phyloP scores from a whole-genome alignment of 2,329 filamentous ascomycete species.

The Ilyonectria robusta region DNA sequence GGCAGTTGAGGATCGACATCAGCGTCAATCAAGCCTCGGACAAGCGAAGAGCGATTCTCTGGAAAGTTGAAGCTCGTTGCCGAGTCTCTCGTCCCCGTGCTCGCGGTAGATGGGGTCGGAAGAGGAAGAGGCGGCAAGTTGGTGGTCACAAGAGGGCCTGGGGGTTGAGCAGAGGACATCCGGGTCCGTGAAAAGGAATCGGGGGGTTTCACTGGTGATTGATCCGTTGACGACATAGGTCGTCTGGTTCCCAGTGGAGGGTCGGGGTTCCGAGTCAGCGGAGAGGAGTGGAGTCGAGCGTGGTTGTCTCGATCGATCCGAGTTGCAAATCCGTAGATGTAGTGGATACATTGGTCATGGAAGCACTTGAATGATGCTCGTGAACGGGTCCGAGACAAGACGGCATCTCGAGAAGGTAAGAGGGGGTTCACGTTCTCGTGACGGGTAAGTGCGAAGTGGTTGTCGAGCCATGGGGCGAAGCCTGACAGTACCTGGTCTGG shows the following conservation, averaged over 20 bases:
- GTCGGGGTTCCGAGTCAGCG: conserved; percentile 61
- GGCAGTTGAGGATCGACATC: conserved; percentile 68
- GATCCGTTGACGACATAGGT: conserved; percentile 33
- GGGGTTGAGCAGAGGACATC: conserved; percentile 57
- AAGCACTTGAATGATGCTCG: conserved; percentile 65
- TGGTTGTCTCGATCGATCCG: conserved; percentile 67
- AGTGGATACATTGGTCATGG: conserved; percentile 69
- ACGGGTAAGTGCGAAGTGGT: conserved; percentile 62
- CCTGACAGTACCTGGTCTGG: conserved; percentile 58
- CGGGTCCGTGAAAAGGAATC: conserved; percentile 43
- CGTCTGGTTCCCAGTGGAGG: conserved; percentile 52
- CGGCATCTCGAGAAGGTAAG: conserved; percentile 42
- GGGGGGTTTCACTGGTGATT: conserved; percentile 25
- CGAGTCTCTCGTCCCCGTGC: conserved; percentile 43
- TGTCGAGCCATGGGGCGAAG: conserved; percentile 67
- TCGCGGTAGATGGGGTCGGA: conserved; percentile 48
- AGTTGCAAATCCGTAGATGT: conserved; percentile 70
- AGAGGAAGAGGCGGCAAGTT: conserved; percentile 49
- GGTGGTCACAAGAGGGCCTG: conserved; percentile 49
- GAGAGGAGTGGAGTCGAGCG: conserved; percentile 59
- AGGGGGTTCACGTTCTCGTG: conserved; percentile 64
- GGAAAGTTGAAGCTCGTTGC: conserved; percentile 55
- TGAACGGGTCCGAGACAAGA: conserved; percentile 14
- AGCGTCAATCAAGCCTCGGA: conserved; percentile 60
- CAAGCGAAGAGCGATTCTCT: conserved; percentile 53